These are phyloP conservation scores for Ascochyta rabiei DNA, from an alignment of 2,329 filamentous ascomycete species.

Conservation along the genomic window DNA sequence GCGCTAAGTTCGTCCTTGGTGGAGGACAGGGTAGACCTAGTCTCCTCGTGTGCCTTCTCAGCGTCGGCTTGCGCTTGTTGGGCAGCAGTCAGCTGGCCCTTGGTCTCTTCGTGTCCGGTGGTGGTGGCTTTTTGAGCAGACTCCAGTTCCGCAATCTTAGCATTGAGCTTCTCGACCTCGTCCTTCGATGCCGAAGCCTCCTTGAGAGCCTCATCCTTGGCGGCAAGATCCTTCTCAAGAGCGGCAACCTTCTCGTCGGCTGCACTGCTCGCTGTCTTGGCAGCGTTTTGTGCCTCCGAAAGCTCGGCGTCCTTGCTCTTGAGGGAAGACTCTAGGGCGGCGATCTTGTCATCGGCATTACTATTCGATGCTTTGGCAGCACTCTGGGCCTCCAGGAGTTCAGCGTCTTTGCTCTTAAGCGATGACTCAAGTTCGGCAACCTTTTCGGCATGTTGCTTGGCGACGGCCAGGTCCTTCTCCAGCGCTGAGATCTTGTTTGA, in stretches of 20 bases:
- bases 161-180: constrained; percentile 14
- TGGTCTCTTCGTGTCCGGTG: constrained; percentile 21
- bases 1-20: constrained; percentile 18
- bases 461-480: constrained; percentile 14
- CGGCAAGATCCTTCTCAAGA: constrained; percentile 34
- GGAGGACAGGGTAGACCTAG: constrained; percentile 19
- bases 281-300: constrained; percentile 20
- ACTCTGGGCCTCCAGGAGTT: constrained; percentile 18
- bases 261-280: constrained; percentile 27
- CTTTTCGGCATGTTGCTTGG: constrained; percentile 9
- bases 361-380: constrained; percentile 28
- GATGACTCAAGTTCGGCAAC: constrained; percentile 24
- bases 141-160: constrained; percentile 23
- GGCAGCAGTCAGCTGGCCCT: constrained; percentile 20
- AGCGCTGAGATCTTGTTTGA: constrained; percentile 16
- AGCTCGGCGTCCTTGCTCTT: constrained; percentile 21
- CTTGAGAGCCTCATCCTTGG: constrained; percentile 26
- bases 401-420: constrained; percentile 20
- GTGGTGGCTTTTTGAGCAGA: constrained; percentile 8
- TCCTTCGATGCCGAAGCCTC: constrained; percentile 10
- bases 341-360: constrained; percentile 30
- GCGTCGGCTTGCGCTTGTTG: constrained; percentile 26
- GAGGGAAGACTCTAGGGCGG: constrained; percentile 30
- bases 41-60: constrained; percentile 28
- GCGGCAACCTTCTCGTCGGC: constrained; percentile 34